These are phyloP conservation scores for Penicillium psychrosexuale DNA, from an alignment of 2,329 filamentous ascomycete species.

Conservation along the genomic window DNA sequence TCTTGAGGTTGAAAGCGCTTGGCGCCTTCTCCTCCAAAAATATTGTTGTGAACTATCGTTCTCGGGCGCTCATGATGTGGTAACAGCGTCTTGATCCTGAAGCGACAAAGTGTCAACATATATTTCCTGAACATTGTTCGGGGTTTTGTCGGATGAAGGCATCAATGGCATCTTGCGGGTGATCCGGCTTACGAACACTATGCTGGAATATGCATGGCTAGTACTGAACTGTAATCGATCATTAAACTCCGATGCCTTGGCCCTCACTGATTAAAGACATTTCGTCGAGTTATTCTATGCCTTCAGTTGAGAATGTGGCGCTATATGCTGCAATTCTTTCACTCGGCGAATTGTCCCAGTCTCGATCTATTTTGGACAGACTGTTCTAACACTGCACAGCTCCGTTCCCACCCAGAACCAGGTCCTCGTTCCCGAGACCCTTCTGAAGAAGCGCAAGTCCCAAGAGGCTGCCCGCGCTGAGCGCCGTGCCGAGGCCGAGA, in stretches of 20 bases:
- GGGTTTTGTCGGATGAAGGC: constrained; percentile 77
- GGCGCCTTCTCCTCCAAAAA: constrained; percentile 69
- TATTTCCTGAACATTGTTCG: constrained; percentile 52
- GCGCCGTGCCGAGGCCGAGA: constrained; percentile 71
- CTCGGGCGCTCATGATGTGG: constrained; percentile 13
- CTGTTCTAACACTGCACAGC: constrained; percentile 72
- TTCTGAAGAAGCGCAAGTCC: constrained; percentile 99
- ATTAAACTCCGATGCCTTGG: constrained; percentile 18
- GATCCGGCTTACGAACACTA: constrained; percentile 25
- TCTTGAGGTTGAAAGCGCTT: constrained; percentile 71
- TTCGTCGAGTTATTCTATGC: constrained; percentile 70
- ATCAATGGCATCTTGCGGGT: constrained; percentile 37
- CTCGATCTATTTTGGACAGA: constrained; percentile 63
- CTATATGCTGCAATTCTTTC: constrained; percentile 85
- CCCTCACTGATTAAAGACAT: constrained; percentile 78
- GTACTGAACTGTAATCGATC: constrained; percentile 18
- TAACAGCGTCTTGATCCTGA: constrained; percentile 12
- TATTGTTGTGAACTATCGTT: constrained; percentile 59
- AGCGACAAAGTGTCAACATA: constrained; percentile 48
- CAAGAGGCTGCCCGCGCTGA: constrained; percentile 98
- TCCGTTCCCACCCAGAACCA: constrained; percentile 91
- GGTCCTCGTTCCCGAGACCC: constrained; percentile 96
- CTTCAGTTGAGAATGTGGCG: constrained; percentile 83
- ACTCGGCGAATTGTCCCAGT: constrained; percentile 69
- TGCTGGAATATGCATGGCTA: constrained; percentile 30